Base-by-base conservation (phyloP, 2,329 filamentous ascomycete species). In the Epichloe gansuensis region DNA sequence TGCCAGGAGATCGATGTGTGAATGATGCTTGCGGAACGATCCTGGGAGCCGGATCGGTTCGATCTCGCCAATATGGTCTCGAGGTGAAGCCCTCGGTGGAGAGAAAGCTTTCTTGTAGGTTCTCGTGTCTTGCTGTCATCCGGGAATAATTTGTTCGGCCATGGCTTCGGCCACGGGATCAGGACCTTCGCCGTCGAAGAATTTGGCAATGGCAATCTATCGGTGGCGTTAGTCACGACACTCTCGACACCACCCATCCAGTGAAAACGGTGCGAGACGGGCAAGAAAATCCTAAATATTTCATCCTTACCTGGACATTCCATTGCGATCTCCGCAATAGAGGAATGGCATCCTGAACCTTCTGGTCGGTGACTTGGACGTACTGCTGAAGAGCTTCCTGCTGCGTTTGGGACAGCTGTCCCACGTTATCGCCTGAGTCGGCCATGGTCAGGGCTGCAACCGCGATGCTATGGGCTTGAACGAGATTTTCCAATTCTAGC, bases 171-270 rank as follows among this genome's bases (percentile, higher is more conserved):
- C 85, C 17, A 91, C 73, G 12, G 82, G 85, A 65, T 95, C 88
- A 48, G 89, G 80, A 3, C 85, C 85, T 71, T 97, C 93, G 60
- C 93, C 93, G 63, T 98, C 93, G 67, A 96, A 98, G 79, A 97
- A 97, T 65, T 94, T 94, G 58, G 93, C 82, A 58, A 98, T 91
- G 54, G 93, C 91, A 62, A 97, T 95, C 85, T 96, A 65, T 4
- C 53, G 13, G 11, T 9, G 45, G 37, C 38, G 23, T 37, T 44
- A 41, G 41, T 31, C 21, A 37, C 13, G 42, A 21, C 23, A 21
- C 21, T 48, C 21, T 48, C 5, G n/a, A 35, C 45, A 23, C 34
- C 43, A 28, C 13, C 17, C 4, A 31, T 21, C 12, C 3, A 4
- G 12, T 6, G 17, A n/a, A n/a, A 11, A 37, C 31, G 31, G 31